Evolutionary conservation across 805 yeast species (phyloP).

Genomic region (Myxozyma geophila): DNA sequence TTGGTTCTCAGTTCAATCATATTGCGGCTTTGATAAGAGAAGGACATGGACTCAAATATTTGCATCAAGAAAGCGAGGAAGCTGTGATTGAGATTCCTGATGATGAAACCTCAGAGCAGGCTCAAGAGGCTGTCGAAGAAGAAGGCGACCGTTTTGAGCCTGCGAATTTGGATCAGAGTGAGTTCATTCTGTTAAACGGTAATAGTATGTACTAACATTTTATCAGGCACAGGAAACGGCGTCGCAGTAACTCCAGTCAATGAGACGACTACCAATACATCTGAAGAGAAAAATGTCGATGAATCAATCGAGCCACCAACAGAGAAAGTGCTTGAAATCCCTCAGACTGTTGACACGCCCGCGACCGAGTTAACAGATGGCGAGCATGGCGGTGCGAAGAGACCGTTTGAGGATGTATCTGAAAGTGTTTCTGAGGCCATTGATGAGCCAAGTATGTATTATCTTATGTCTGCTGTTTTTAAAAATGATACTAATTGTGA

Average conservation of each 20-base stretch:
- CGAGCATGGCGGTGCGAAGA: neutral
- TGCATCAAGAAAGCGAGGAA: constrained; percentile 6
- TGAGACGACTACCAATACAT: too few species aligned
- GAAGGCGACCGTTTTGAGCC: too few species aligned
- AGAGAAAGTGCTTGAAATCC: too few species aligned
- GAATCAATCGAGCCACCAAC: too few species aligned
- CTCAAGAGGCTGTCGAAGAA: neutral
- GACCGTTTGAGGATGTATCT: neutral
- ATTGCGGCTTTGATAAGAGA: constrained; percentile 26
- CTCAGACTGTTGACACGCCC: neutral
- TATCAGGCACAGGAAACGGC: too few species aligned
- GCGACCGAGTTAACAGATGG: neutral
- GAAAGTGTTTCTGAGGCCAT: neutral
- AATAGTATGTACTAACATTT: too few species aligned
- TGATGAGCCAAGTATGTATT: constrained; percentile 5
- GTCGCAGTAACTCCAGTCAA: too few species aligned
- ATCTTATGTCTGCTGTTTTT: neutral
- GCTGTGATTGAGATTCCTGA: constrained; percentile 7
- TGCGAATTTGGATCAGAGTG: too few species aligned
- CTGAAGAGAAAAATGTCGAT: too few species aligned
- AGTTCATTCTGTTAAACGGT: too few species aligned
- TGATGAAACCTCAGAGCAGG: neutral
- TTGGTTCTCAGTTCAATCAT: constrained; percentile 27
- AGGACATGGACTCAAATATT: constrained; percentile 26
- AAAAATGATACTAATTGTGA: neutral